Base-by-base conservation (phyloP, 495 filamentous ascomycete genomes). In the Neurospora hispaniola region DNA sequence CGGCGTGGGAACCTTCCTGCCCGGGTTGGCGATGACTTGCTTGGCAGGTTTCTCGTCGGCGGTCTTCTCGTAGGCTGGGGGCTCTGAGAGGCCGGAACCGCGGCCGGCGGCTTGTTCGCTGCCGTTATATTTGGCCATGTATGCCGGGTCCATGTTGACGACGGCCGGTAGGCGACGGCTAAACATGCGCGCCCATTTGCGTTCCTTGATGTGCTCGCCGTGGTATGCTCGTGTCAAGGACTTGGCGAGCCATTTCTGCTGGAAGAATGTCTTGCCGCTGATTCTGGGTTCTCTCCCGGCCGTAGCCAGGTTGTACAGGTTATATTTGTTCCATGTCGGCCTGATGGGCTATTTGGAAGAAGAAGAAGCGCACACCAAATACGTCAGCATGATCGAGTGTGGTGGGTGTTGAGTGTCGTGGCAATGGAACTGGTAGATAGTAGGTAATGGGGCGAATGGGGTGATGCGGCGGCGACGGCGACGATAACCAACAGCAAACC, bases 261-360 rank as follows among this genome's bases (percentile, higher is more conserved):
- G 96, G 88, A 96, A 99, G 85, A 92, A 95, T 69, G 94, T 97
- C 59, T 82, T 81, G 66, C 6, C 69, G 41, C 4, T 72, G 78
- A 5, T 69, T 69, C 7, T 66, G 11, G 54, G 43, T 10, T 46
- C 54, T 38, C 23, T 66, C 54, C 76, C 76, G 71, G 82, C 79
- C 69, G 86, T 85, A 39, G 82, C 78, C 74, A 99, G 82, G 85
- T 97, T 98, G 87, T 92, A 99, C 74, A 99, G 86, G 78, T 96
- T 97, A 86, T 93, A 94, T 83, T 97, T 97, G 84, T 93, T 96
- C 96, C 94, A 98, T 87, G 93, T 94, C 87, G 95, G 93, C 74
- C 96, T 91, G 81, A 98, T 78, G 91, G 93, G 96, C 96, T 98
- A 70, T 66, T 66, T 9, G 18, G 54, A 66, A 35, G 27, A 27